These are phyloP conservation scores for Petunia axillaris DNA, from an alignment of 257 asterid species.

Conservation along the genomic window DNA sequence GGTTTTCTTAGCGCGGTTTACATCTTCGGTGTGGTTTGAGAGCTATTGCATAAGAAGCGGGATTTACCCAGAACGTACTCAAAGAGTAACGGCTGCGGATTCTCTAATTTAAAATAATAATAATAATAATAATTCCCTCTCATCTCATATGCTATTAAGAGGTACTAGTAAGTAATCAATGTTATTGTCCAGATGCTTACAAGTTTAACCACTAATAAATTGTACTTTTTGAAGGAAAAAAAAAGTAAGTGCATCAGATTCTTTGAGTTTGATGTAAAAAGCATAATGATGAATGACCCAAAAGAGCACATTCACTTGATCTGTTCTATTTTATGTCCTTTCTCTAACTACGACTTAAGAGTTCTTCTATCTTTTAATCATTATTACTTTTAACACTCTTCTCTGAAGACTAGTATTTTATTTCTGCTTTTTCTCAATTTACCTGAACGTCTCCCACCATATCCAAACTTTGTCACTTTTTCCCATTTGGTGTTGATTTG, in stretches of 20 bases:
- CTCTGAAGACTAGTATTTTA: neutral
- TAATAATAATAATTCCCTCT: no score
- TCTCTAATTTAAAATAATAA: no score
- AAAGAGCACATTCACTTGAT: slow-evolving; percentile 15
- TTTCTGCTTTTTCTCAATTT: neutral
- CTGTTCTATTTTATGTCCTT: slow-evolving; percentile 16
- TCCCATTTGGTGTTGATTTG: neutral
- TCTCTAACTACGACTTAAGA: slow-evolving; percentile 9
- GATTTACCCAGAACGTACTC: no score
- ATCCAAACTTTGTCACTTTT: neutral
- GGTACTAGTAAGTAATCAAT: no score
- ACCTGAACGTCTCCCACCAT: slow-evolving; percentile 7
- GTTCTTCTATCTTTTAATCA: slow-evolving; percentile 13
- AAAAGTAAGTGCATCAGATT: neutral
- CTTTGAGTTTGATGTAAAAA: slow-evolving; percentile 5
- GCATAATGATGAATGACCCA: slow-evolving; percentile 8
- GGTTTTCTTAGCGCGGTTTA: no score
- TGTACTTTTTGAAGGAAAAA: no score
- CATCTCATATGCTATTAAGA: no score
- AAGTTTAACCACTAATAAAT: no score
- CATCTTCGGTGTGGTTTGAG: no score
- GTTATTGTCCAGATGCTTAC: no score
- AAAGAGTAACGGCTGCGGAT: no score
- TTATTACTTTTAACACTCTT: neutral
- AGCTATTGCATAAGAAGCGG: no score